Evolutionary conservation across 148 eudicot genomes (phyloP).

Genomic region (Rhododendron griersonianum): DNA sequence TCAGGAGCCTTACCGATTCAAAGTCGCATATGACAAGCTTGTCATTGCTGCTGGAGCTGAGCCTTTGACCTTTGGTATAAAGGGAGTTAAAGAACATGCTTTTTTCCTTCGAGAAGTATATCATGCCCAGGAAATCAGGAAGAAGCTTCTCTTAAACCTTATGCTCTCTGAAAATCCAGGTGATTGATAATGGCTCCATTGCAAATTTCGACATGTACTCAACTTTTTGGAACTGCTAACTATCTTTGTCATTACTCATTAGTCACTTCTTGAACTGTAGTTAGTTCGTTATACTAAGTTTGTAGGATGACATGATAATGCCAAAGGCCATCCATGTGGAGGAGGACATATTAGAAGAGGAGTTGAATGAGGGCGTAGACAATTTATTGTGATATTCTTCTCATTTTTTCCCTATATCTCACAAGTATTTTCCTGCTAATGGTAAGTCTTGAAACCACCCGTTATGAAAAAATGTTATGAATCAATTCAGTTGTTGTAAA

Average conservation of each 20-base stretch:
- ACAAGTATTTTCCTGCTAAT: background rate
- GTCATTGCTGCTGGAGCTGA: slow-evolving; percentile 87
- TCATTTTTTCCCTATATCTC: background rate
- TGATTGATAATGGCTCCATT: slow-evolving; percentile 10
- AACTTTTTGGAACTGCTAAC: background rate
- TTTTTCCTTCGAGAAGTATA: slow-evolving; percentile 79
- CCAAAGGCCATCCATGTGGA: background rate
- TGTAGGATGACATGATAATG: background rate
- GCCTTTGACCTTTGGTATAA: slow-evolving; percentile 78
- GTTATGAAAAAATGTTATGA: background rate
- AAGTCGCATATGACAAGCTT: slow-evolving; percentile 91
- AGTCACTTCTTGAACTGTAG: background rate
- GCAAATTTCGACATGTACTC: background rate
- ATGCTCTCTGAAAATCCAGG: slow-evolving; percentile 92
- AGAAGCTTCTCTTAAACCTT: slow-evolving; percentile 73
- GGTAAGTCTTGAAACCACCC: background rate
- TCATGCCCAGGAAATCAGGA: slow-evolving; percentile 89
- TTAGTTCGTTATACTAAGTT: background rate
- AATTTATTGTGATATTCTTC: background rate
- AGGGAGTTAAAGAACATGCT: slow-evolving; percentile 85
- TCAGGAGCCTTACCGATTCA: slow-evolving; percentile 53
- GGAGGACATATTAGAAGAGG: background rate
- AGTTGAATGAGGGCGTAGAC: background rate
- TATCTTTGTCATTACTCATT: background rate
- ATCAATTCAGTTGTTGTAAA: background rate